Evolutionary conservation across 768 basidiomycete genomes (phyloP).

Genomic region (Pleurotus platypus): DNA sequence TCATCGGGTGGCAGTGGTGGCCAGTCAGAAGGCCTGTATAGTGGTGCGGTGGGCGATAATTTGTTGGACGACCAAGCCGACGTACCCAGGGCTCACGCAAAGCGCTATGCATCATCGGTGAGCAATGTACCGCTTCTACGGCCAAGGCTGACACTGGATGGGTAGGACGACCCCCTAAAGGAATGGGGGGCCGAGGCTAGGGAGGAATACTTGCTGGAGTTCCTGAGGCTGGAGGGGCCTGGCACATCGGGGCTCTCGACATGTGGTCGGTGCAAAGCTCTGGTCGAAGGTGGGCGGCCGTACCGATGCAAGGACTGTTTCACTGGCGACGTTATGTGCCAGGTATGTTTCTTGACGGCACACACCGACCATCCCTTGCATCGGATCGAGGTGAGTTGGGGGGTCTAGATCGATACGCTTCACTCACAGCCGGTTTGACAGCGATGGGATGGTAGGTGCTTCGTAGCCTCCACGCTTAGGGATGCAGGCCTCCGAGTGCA

Average conservation of each 20-base stretch:
- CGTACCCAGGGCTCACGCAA: background rate
- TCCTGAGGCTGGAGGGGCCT: background rate
- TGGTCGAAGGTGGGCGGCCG: background rate
- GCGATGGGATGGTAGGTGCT: constrained; percentile 16
- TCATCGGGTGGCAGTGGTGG: background rate
- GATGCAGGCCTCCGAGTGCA: constrained; percentile 17
- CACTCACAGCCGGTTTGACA: background rate
- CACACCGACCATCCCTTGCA: constrained; percentile 12
- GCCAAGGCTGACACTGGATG: background rate
- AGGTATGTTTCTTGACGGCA: background rate
- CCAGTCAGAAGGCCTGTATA: background rate
- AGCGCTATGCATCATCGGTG: background rate
- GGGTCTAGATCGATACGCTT: no score
- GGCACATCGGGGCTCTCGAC: background rate
- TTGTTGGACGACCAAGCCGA: no score
- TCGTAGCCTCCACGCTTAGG: constrained; percentile 8
- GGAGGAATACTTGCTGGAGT: constrained; percentile 6
- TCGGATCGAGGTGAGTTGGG: constrained; percentile 11
- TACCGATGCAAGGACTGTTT: constrained; percentile 12
- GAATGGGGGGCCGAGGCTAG: background rate
- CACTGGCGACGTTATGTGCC: constrained; percentile 3
- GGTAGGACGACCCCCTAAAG: background rate
- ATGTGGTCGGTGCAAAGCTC: background rate
- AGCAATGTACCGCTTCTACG: background rate
- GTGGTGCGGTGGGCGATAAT: no score